Evolutionary conservation across 108 stramenopile species (phyloP), one percentile per base, ranked within the genome.

Genomic region (Parietichytrium sp.): DNA sequence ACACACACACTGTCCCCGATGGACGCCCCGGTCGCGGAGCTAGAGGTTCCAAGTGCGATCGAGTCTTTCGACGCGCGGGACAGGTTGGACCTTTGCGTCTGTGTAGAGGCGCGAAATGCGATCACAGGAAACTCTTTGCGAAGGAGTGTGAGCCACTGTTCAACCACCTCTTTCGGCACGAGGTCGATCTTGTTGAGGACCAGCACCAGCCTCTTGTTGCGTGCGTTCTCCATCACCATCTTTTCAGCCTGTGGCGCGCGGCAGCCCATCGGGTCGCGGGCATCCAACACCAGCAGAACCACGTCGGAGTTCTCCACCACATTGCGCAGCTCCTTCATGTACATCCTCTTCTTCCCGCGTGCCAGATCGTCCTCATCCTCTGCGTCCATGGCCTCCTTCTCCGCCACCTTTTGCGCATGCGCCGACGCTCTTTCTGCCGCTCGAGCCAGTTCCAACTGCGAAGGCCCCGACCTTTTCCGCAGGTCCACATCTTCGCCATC

Each of bases 121-220:
- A 99, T 55, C 3, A 88, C 91, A 45, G 97, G 92, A 30, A 93
- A 92, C 18, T 89, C 89, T 13, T 90, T 82, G 15, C 97, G 87
- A 26, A 99, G 89, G 50, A 90, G 88, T 12, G 90, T 93, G 29
- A 99, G 87, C 98, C 98, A 99, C 52, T 82, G 82, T 26, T 90
- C 80, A 15, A 97, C 94, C 51, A 94, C 96, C 7, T 94, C 92
- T 81, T 93, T 93, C 16, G 98, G 98, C 13, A 99, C 94, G 48
- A 99, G 89, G 86, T 97, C 96, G 83, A 97, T 95, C 86, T 99
- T 99, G 88, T 99, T 99, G 78, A 99, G 54, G 3, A 99, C 97
- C n/a, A 98, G 83, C 13, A 99, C 96, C 89, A 99, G 93, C 4
- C 91, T 87, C 83, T 98, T 99, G 84, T 94, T 93, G 26, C 90